Evolutionary conservation across 768 basidiomycete genomes (phyloP), one percentile per base, ranked within the genome.

Genomic region (Pleurotus platypus): DNA sequence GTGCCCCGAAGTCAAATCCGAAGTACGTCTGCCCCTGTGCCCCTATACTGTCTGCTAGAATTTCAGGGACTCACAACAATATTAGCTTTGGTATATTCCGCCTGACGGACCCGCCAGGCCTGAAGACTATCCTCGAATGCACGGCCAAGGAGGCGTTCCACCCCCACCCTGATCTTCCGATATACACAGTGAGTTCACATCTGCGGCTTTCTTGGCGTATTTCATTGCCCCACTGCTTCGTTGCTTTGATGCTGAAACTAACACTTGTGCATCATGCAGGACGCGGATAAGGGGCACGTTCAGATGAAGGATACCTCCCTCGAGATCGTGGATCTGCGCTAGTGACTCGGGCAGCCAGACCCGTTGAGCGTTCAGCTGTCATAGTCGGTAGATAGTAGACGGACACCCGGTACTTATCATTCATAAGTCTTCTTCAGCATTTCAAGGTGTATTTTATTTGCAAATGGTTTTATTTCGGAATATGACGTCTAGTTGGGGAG

Each of bases 1-100:
- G 92, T 64, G 91, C 93, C 3, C 94, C 94, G 0, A 83, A 81
- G 47, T 86, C 83, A 1, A 84, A 78, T 16, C 93, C 92, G 0
- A 86, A 82, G 88, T 91, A 70, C 24, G 86, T 64, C 0, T 9
- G 35, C 12, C 4, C 11, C 43, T n/a, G 15, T n/a, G 18, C 27
- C 24, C n/a, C n/a, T 26, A 20, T 20, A 13, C 12, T 35, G 13
- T 13, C 20, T 39, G 13, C 66, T 39, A 30, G 39, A 5, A 46
- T 46, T 6, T 37, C 46, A 26, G 27, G 24, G 62, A 50, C 48
- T 58, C 42, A 61, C 35, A 7, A 57, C 46, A 38, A 37, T 49
- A 22, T 39, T 57, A 90, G 91, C 63, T 92, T 89, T 76, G 92
- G 92, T 0, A 90, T 94, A 48, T 93, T 94, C 75, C 89, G 94